phyloP scores from a whole-genome alignment of 768 basidiomycete genomes.

The Dentipellis sp. region DNA sequence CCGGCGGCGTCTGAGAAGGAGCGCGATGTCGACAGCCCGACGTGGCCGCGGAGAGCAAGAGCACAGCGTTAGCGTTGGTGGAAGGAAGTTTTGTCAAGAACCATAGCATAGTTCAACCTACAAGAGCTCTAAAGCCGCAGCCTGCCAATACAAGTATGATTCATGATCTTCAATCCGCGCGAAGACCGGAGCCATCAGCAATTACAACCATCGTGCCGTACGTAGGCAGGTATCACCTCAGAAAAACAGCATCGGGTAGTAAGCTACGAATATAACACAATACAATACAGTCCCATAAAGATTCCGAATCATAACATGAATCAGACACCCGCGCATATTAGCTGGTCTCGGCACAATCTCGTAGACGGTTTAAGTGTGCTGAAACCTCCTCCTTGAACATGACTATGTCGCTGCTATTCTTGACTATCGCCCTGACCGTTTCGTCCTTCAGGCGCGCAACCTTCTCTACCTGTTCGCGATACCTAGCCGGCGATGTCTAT shows the following conservation, averaged over 20 bases:
- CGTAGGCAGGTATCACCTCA: too few species aligned
- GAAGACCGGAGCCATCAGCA: too few species aligned
- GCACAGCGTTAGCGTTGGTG: neutral
- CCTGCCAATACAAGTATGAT: too few species aligned
- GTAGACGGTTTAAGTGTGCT: conserved; percentile 55
- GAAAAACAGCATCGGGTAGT: neutral
- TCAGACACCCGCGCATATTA: conserved; percentile 8
- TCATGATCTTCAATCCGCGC: too few species aligned
- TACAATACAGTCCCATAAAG: neutral
- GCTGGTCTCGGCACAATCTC: conserved; percentile 55
- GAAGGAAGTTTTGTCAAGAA: neutral
- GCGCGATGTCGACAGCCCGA: neutral
- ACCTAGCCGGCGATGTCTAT: conserved; percentile 29
- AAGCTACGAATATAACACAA: neutral
- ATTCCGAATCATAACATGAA: neutral
- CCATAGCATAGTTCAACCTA: too few species aligned
- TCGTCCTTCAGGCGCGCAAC: conserved; percentile 68
- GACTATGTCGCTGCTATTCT: conserved; percentile 77
- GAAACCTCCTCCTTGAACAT: conserved; percentile 76
- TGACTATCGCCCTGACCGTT: conserved; percentile 71
- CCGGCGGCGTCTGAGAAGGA: neutral
- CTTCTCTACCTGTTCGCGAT: conserved; percentile 73
- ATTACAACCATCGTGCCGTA: too few species aligned
- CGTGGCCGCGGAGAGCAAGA: neutral
- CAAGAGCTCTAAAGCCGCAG: too few species aligned